phyloP scores from a whole-genome alignment of 768 basidiomycete genomes.

The Multifurca ochricompacta region DNA sequence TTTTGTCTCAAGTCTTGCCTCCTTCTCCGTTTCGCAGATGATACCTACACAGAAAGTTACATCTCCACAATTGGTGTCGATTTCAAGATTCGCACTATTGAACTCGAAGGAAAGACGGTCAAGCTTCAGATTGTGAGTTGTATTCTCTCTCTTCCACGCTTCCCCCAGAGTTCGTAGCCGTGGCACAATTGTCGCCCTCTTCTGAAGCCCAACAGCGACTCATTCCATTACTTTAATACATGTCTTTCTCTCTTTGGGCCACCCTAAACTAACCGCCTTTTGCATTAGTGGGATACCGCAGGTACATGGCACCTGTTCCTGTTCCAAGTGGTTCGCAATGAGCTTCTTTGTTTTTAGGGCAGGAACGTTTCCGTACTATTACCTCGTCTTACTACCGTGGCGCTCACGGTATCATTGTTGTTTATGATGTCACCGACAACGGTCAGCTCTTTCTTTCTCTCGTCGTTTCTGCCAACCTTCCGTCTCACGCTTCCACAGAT shows the following conservation, averaged over 20 bases:
- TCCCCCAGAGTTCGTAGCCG: not conserved
- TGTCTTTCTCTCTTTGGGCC: not conserved
- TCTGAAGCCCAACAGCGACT: not conserved
- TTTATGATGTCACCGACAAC: slow-evolving; percentile 97
- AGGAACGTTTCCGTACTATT: slow-evolving; percentile 98
- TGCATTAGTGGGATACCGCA: slow-evolving; percentile 90
- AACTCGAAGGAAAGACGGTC: slow-evolving; percentile 96
- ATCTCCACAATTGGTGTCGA: slow-evolving; percentile 98
- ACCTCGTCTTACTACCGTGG: slow-evolving; percentile 99
- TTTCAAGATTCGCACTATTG: slow-evolving; percentile 99
- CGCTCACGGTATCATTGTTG: slow-evolving; percentile 96
- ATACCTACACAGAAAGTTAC: slow-evolving; percentile 96
- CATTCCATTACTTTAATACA: not conserved
- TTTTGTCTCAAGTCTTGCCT: slow-evolving; percentile 69
- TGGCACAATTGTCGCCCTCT: not conserved
- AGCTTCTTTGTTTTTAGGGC: slow-evolving; percentile 44
- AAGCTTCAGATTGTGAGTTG: slow-evolving; percentile 96
- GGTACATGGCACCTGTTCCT: slow-evolving; percentile 37
- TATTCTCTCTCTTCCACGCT: slow-evolving; percentile 30
- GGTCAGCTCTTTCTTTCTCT: slow-evolving; percentile 35
- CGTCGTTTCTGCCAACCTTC: not conserved
- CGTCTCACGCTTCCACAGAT: slow-evolving; percentile 40
- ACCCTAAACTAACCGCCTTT: slow-evolving; percentile 20
- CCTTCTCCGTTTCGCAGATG: slow-evolving; percentile 88
- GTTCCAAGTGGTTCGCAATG: not conserved